Evolutionary conservation across 2,329 filamentous ascomycete genomes (phyloP).

Genomic region (Ceratocystis eucalypticola): DNA sequence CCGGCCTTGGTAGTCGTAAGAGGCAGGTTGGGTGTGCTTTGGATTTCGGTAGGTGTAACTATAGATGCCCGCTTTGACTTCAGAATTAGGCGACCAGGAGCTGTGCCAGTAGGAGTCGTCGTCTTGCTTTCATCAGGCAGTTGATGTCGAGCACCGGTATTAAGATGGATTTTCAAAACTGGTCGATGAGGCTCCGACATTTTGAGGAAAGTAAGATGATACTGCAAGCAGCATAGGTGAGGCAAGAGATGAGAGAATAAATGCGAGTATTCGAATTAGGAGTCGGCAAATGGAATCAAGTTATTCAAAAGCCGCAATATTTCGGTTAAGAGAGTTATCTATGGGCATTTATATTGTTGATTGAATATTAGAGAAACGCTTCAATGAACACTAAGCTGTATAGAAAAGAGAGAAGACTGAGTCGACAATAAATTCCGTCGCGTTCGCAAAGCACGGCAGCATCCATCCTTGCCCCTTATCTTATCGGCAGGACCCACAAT

Average conservation of each 20-base stretch:
- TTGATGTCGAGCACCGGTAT: conserved; percentile 13
- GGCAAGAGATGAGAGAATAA: background rate
- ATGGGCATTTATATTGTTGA: background rate
- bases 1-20: conserved; percentile 45
- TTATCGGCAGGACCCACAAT: conserved; percentile 15
- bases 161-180: conserved; percentile 23
- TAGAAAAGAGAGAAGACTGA: background rate
- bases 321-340: background rate
- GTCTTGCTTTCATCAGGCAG: conserved; percentile 19
- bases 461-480: conserved; percentile 9
- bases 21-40: conserved; percentile 21
- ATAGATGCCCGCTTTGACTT: conserved; percentile 31
- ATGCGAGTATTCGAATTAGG: background rate
- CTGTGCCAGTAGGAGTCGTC: conserved; percentile 20
- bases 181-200: conserved; percentile 21
- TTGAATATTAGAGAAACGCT: background rate
- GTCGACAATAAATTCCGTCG: background rate
- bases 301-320: background rate
- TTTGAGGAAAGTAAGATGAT: background rate
- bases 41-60: conserved; percentile 26
- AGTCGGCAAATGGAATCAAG: background rate
- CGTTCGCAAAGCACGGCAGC: conserved; percentile 13
- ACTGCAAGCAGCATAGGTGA: background rate
- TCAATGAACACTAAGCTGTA: background rate
- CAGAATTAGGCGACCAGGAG: conserved; percentile 27